Percentiles rank a stretch among this genome's conserved stretches.
Evolutionary conservation across 2,329 filamentous ascomycete species (phyloP).

Genomic region (Myriosclerotinia duriaeana): DNA sequence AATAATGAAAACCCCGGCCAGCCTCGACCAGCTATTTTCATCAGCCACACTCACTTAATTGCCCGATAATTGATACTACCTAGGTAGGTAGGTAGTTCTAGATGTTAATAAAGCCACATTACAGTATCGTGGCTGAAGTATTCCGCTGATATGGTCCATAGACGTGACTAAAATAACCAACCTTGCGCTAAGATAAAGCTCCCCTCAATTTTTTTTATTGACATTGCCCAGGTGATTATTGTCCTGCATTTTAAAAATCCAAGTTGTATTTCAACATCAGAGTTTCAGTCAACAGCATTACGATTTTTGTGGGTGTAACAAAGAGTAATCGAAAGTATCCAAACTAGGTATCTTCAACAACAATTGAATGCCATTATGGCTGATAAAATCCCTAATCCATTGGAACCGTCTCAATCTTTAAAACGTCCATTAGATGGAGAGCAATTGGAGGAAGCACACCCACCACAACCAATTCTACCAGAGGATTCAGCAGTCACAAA

Average conservation of each 20-base stretch:
- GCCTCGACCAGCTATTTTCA: neutral
- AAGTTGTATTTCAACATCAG: neutral
- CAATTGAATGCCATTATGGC: slow-evolving; percentile 28
- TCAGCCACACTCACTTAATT: neutral
- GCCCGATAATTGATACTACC: neutral
- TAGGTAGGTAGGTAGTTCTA: neutral
- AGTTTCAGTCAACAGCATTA: neutral
- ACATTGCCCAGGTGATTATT: neutral
- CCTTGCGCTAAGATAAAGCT: slow-evolving; percentile 39
- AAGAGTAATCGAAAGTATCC: neutral
- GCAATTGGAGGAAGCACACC: slow-evolving; percentile 30
- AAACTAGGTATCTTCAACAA: neutral
- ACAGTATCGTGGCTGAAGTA: neutral
- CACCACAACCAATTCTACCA: slow-evolving; percentile 32
- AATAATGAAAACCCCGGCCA: neutral
- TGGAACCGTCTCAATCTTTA: slow-evolving; percentile 34
- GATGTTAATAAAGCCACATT: slow-evolving; percentile 6
- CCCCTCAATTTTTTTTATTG: slow-evolving; percentile 21
- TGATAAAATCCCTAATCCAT: slow-evolving; percentile 27
- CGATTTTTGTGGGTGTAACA: neutral
- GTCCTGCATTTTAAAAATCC: neutral
- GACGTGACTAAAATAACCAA: too few species aligned
- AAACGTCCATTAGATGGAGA: slow-evolving; percentile 33
- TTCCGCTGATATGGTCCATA: too few species aligned
- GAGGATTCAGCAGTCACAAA: slow-evolving; percentile 39